Evolutionary conservation across 2,329 filamentous ascomycete species (phyloP).

Genomic region (Fusarium palustre): DNA sequence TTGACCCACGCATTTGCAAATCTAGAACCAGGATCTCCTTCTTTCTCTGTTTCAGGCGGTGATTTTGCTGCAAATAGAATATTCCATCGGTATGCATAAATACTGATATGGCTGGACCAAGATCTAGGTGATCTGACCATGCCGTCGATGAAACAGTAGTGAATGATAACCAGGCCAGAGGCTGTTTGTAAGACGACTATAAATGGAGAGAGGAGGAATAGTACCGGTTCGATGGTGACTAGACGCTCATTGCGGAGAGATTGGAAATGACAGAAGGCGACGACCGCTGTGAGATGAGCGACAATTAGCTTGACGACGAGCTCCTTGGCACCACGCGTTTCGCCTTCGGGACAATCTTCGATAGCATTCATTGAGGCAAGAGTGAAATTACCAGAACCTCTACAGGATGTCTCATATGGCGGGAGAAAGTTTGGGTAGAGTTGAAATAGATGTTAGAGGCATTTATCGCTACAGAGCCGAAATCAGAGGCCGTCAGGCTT

Average conservation of each 20-base stretch:
- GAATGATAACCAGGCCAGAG: neutral
- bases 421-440: neutral
- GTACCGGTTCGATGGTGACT: slow-evolving; percentile 14
- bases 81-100: slow-evolving; percentile 6
- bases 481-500: no score
- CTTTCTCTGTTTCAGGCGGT: fast-evolving
- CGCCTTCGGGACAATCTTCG: neutral
- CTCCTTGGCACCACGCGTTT: neutral
- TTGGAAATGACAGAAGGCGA: slow-evolving; percentile 24
- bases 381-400: neutral
- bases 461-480: neutral
- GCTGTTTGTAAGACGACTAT: slow-evolving; percentile 7
- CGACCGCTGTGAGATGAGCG: slow-evolving; percentile 15
- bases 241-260: slow-evolving; percentile 22
- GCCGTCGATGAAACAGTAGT: neutral
- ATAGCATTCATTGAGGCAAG: neutral
- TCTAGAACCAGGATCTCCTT: neutral
- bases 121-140: neutral
- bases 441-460: neutral
- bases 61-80: slow-evolving; percentile 8
- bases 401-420: no score
- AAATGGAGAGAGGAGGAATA: slow-evolving; percentile 15
- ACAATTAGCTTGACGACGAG: slow-evolving; percentile 26
- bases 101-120: neutral
- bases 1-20: neutral